A percentile compares a stretch with the other conserved stretches of the same genome.
phyloP scores from a whole-genome alignment of 2,329 filamentous ascomycete genomes.

The Aureobasidium sp. region DNA sequence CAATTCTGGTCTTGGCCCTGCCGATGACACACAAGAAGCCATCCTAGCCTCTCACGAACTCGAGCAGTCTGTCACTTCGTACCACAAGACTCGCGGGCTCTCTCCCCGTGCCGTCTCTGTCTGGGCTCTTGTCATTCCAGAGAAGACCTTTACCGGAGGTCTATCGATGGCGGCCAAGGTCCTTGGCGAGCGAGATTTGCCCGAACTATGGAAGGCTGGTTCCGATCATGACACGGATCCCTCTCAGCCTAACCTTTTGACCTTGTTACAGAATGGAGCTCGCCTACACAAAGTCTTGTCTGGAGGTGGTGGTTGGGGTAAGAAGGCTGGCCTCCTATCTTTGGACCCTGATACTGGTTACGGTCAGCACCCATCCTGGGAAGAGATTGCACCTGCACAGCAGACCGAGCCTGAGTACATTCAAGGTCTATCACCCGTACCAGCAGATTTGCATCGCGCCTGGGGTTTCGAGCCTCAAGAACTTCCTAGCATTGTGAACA shows the following conservation, averaged over 20 bases:
- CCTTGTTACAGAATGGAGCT: conserved; percentile 21
- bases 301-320: conserved; percentile 77
- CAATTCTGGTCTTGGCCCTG: conserved; percentile 20
- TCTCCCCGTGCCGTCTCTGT: conserved; percentile 48
- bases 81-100: conserved; percentile 40
- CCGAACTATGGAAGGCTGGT: not conserved
- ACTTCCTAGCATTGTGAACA: conserved; percentile 47
- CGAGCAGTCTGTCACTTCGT: conserved; percentile 53
- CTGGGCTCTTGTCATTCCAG: conserved; percentile 63
- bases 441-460: conserved; percentile 18
- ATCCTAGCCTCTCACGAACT: conserved; percentile 64
- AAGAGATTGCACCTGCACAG: not conserved
- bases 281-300: conserved; percentile 52
- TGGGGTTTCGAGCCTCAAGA: conserved; percentile 24
- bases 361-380: not conserved
- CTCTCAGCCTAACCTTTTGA: not conserved
- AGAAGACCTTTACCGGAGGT: conserved; percentile 13
- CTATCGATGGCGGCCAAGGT: not conserved
- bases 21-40: not conserved
- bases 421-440: not conserved
- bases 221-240: not conserved
- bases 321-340: conserved; percentile 69
- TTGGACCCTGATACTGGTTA: conserved; percentile 58
- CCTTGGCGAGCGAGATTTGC: not conserved
- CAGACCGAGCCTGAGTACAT: conserved; percentile 3